Evolutionary conservation across 2,329 filamentous ascomycete species (phyloP), one percentile per base, ranked within the genome.

Genomic region (Phaeophleospora eucalypticola): DNA sequence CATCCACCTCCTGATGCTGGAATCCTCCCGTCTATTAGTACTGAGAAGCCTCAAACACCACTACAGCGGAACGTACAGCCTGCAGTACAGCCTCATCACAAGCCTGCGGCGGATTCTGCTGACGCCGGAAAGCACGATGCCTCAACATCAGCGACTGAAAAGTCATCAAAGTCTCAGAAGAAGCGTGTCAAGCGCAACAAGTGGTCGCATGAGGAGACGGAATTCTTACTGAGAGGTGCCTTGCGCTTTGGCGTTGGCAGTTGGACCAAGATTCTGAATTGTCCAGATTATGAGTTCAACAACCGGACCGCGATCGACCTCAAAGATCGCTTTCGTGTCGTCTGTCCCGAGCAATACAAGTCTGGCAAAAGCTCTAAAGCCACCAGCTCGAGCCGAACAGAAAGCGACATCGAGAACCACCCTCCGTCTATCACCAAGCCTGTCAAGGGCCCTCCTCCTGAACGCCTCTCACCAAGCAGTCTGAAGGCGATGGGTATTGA

Each of bases 141-240:
- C 2, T 16, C 32, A 24, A 19, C 59, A 2, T 68, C 65, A 46
- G 58, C 60, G 20, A 60, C 58, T 20, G 61, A 61, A 16, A 55
- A 58, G 43, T 29, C 19, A 27, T 70, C 71, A 41, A 71, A 72
- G 36, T 68, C 43, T 7, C 18, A 17, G 8, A 21, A 72, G 37
- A 50, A 44, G 27, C 44, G 36, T 40, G 36, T 50, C 4, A 55
- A 58, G 38, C 59, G 64, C 7, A 80, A 77, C 45, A 77, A 74
- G 51, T 84, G 81, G 81, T 77, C 76, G 1, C 75, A 82, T n/a
- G 69, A 80, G 52, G 81, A 84, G 62, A 83, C 80, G 0, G 71
- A 69, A 20, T 71, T 77, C 52, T 62, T 84, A 19, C 66, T 83
- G 10, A 68, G 73, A 46, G 81, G 81, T 0, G 81, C 83, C 7